Evolutionary conservation across 345 rosid genomes (phyloP).

Genomic region (Odontarrhena argentea): DNA sequence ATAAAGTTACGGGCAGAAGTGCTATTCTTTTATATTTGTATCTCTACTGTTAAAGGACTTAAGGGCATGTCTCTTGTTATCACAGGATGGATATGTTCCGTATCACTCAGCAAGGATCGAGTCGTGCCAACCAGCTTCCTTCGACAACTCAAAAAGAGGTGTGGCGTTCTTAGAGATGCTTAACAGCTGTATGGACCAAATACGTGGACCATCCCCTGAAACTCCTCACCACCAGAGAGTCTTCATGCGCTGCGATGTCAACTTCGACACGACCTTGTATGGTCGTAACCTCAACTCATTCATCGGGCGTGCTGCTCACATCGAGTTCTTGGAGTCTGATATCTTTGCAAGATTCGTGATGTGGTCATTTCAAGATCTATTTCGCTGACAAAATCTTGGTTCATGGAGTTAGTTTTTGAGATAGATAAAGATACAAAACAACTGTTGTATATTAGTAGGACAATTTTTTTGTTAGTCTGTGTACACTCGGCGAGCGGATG

Average conservation of each 20-base stretch:
- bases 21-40: not conserved
- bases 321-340: slow-evolving; percentile 93
- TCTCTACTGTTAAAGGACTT: not conserved
- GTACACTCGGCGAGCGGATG: slow-evolving; percentile 8
- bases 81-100: slow-evolving; percentile 96
- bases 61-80: slow-evolving; percentile 13
- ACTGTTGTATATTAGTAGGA: slow-evolving; percentile 42
- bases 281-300: slow-evolving; percentile 85
- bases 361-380: slow-evolving; percentile 92
- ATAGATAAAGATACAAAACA: slow-evolving; percentile 18
- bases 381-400: slow-evolving; percentile 43
- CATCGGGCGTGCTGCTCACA: slow-evolving; percentile 95
- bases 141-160: slow-evolving; percentile 80
- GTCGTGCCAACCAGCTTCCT: slow-evolving; percentile 74
- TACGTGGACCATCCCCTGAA: slow-evolving; percentile 61
- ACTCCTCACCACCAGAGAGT: slow-evolving; percentile 51
- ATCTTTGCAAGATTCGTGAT: slow-evolving; percentile 80
- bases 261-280: slow-evolving; percentile 74
- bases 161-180: slow-evolving; percentile 85
- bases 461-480: slow-evolving; percentile 33
- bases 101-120: slow-evolving; percentile 96
- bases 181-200: slow-evolving; percentile 89
- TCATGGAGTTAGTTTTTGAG: slow-evolving; percentile 1
- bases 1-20: not conserved
- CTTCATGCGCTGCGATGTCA: slow-evolving; percentile 95